A percentile compares a stretch with the other conserved stretches of the same genome.
These are phyloP conservation scores for Claviceps sp. DNA, from an alignment of 2,329 filamentous ascomycete genomes.

Conservation along the genomic window DNA sequence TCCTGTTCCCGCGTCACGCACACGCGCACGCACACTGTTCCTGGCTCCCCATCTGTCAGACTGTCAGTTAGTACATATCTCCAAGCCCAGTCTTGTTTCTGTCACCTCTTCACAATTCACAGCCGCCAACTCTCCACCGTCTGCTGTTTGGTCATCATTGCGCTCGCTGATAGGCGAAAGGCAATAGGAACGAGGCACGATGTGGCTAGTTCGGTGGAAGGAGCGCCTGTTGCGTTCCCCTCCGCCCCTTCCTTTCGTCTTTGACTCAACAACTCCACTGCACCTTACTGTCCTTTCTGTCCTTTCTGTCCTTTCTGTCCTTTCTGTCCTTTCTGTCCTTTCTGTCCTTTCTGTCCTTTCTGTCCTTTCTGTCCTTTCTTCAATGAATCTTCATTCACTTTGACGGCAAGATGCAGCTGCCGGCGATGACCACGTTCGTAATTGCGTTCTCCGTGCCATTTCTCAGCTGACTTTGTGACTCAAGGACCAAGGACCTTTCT, in stretches of 20 bases:
- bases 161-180: not conserved
- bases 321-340: no score
- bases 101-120: not conserved
- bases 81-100: not conserved
- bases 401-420: not conserved
- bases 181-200: not conserved
- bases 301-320: no score
- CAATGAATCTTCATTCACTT: no score
- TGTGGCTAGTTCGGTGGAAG: not conserved
- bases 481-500: not conserved
- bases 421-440: not conserved
- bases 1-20: not conserved
- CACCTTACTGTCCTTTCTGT: not conserved
- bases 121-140: no score
- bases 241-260: not conserved
- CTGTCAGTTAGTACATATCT: not conserved
- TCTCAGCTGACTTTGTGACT: not conserved
- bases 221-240: not conserved
- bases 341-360: no score
- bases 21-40: not conserved
- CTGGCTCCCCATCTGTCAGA: not conserved
- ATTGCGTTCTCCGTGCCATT: not conserved
- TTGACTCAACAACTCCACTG: not conserved
- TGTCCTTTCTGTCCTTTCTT: no score
- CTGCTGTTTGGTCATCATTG: no score